Evolutionary conservation across 306 rosid genomes (phyloP), one percentile per base, ranked within the genome.

Genomic region (Castanospermum australe): DNA sequence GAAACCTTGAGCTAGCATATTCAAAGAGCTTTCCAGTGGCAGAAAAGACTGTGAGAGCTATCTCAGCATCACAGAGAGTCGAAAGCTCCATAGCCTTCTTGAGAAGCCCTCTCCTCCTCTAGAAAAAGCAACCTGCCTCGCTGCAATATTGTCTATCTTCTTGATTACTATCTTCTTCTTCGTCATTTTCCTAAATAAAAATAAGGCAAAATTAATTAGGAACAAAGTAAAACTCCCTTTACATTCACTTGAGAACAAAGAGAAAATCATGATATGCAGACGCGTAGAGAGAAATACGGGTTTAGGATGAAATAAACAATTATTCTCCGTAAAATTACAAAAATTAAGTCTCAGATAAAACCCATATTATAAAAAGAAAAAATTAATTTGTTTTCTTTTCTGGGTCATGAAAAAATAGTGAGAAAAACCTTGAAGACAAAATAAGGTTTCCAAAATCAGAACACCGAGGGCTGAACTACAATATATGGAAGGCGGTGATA

Each of bases 31-130:
- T 86, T 10, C 87, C 84, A 3, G 89, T 42, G 5, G 82, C 12
- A 17, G 90, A 84, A 18, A 86, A 83, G 75, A 88, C 75, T 0
- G 60, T 6, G 32, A 88, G 71, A 57, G 81, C 89, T 50, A 85
- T 67, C 48, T 88, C 85, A 65, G 87, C 88, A 70, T 88, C 91
- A 38, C 91, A 83, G 1, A 85, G 77, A 11, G 79, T 81, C 5
- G 87, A 83, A 65, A 87, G 88, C 65, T 87, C 91, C 39, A 33
- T 11, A 33, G 89, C 89, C 50, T 88, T 88, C 80, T 88, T 85
- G 25, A 88, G 70, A 2, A 88, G 69, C 5, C 89, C 89, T 73
- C 52, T 80, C 61, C 78, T 85, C 67, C 87, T 85, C 84, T 82
- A 1, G 87, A 85, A 67, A 87, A 85, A 4, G 87, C 71, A 3